Conservation (phyloP, 345 rosid genomes). For the Alliaria petiolata region DNA sequence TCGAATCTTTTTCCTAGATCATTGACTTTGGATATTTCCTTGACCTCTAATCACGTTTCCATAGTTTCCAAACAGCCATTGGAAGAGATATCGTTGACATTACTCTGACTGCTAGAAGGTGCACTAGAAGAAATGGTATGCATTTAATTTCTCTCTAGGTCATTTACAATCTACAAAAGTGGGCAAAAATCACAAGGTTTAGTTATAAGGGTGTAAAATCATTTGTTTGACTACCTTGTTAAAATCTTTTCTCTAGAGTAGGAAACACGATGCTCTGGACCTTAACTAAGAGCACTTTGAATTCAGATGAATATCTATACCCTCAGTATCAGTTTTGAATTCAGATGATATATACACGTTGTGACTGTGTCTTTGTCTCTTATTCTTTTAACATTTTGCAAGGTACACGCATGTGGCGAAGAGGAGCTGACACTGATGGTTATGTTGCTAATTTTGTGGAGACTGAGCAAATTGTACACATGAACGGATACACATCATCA, state of each 20-base stretch:
- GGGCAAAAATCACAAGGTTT: neutral
- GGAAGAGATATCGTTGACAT: slow-evolving; percentile 83
- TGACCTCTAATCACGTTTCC: slow-evolving; percentile 57
- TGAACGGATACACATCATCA: slow-evolving; percentile 58
- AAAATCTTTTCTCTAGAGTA: neutral
- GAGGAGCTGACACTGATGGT: slow-evolving; percentile 99
- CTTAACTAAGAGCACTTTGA: neutral
- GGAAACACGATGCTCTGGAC: neutral
- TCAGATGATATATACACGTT: neutral
- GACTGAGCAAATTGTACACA: slow-evolving; percentile 82
- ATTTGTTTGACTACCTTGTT: neutral
- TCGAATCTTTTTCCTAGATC: slow-evolving; percentile 2
- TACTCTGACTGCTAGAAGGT: slow-evolving; percentile 90
- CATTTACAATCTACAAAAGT: neutral
- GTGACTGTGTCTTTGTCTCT: slow-evolving; percentile 10
- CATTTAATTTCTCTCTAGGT: neutral
- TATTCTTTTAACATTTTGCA: slow-evolving; percentile 10
- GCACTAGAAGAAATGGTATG: slow-evolving; percentile 85
- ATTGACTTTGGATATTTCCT: slow-evolving; percentile 32
- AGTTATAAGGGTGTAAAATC: neutral
- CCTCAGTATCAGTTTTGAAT: neutral
- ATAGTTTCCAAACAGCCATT: slow-evolving; percentile 84
- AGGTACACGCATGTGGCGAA: slow-evolving; percentile 99
- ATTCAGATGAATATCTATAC: slow-evolving; percentile 47
- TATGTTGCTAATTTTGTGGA: slow-evolving; percentile 98